A percentile compares a stretch with the other conserved stretches of the same genome.
phyloP scores from a whole-genome alignment of 345 rosid species.

The Eucalyptus microcorys region DNA sequence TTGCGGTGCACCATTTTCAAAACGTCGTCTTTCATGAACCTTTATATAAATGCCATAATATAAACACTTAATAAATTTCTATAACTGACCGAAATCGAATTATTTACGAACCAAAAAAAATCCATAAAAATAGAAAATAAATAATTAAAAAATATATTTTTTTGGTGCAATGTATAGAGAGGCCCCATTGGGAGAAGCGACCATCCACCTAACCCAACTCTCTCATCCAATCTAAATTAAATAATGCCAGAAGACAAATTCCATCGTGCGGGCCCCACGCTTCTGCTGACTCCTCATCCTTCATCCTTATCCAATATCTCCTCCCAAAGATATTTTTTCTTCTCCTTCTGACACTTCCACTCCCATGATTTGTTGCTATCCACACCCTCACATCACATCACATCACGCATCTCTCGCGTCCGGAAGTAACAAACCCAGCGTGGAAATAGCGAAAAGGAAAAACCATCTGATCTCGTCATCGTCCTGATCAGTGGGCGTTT shows the following conservation, averaged over 20 bases:
- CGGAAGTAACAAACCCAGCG: neutral
- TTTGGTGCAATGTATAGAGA: neutral
- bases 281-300: neutral
- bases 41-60: neutral
- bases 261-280: neutral
- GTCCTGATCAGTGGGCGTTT: neutral
- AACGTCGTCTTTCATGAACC: neutral
- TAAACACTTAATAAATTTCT: neutral
- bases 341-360: neutral
- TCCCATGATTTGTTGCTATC: neutral
- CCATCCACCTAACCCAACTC: neutral
- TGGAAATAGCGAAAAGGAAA: neutral
- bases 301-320: neutral
- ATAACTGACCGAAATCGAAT: neutral
- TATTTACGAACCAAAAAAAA: neutral
- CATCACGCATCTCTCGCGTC: rapidly evolving
- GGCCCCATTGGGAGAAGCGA: neutral
- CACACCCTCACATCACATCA: neutral
- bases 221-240: neutral
- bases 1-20: neutral
- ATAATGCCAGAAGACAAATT: neutral
- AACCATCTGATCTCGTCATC: neutral
- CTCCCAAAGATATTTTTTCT: neutral
- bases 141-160: no score
- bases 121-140: neutral